These are phyloP conservation scores for Suhomyces canberraensis DNA, from an alignment of 805 yeast genomes.

Conservation along the genomic window DNA sequence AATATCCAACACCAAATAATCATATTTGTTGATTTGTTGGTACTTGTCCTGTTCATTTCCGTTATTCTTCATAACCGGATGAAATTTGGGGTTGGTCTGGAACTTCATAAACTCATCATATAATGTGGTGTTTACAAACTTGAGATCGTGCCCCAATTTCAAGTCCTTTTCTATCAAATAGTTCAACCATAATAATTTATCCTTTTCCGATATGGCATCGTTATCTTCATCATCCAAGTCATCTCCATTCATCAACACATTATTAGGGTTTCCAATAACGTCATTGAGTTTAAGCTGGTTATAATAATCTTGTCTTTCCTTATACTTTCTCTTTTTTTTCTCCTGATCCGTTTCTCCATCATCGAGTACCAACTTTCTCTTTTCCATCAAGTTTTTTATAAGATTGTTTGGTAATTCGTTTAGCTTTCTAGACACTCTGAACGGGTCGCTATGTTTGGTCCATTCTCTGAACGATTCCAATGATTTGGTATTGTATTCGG, in stretches of 20 bases:
- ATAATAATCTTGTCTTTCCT: constrained; percentile 39
- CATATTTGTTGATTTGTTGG: constrained; percentile 25
- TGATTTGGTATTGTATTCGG: constrained; percentile 33
- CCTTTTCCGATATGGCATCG: constrained; percentile 21
- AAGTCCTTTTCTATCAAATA: constrained; percentile 35
- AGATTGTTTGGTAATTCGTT: constrained; percentile 29
- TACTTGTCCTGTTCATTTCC: constrained; percentile 14
- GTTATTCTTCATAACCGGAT: constrained; percentile 21
- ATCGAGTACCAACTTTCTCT: constrained; percentile 34
- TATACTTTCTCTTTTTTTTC: constrained; percentile 29
- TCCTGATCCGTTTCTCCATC: constrained; percentile 35
- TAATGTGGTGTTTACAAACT: constrained; percentile 29
- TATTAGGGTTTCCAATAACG: constrained; percentile 8
- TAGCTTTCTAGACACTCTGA: constrained; percentile 19
- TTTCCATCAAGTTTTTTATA: constrained; percentile 34
- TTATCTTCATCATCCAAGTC: constrained; percentile 19
- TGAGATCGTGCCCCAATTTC: constrained; percentile 37
- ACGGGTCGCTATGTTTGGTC: constrained; percentile 29
- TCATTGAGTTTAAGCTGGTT: constrained; percentile 33
- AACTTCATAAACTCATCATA: constrained; percentile 24
- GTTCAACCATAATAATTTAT: constrained; percentile 34
- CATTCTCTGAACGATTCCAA: constrained; percentile 37
- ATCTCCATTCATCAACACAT: constrained; percentile 6
- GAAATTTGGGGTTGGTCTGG: constrained; percentile 26
- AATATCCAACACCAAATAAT: constrained; percentile 25